Conservation (phyloP, 2,329 filamentous ascomycete species). For the Myriosclerotinia scirpicola region DNA sequence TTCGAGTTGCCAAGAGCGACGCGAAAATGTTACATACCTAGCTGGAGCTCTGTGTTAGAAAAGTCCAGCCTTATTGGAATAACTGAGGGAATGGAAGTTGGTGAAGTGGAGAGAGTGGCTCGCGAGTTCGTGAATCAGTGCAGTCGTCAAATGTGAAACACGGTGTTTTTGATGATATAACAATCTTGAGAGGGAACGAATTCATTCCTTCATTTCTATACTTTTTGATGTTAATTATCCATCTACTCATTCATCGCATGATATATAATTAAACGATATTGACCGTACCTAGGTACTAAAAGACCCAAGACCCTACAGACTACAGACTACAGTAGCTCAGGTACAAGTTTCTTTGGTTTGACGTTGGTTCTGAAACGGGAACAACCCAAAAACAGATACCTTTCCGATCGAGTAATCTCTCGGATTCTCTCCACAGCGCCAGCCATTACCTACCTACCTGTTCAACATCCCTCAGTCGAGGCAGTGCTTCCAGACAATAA, state of each 20-base stretch:
- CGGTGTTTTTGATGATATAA: no score
- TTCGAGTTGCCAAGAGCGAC: conserved; percentile 14
- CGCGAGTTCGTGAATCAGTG: no score
- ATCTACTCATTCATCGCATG: no score
- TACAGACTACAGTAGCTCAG: conserved; percentile 16
- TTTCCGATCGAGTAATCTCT: background rate
- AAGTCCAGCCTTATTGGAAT: conserved; percentile 13
- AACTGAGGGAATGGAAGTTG: background rate
- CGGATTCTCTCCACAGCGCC: background rate
- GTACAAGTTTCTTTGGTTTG: conserved; percentile 10
- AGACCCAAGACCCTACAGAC: no score
- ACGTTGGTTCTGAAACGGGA: background rate
- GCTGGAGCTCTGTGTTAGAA: background rate
- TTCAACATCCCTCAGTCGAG: background rate
- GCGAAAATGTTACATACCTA: conserved; percentile 14
- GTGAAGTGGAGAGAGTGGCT: no score
- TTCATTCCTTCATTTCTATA: no score
- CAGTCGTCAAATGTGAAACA: no score
- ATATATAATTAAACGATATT: background rate
- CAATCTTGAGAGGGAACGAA: no score
- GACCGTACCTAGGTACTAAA: background rate
- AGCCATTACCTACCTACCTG: no score
- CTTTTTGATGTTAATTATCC: no score
- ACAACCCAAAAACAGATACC: background rate
- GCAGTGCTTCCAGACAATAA: conserved; percentile 14